Evolutionary conservation across 1,139 yeast species (phyloP).

Genomic region (Yamadazyma epiphylla): DNA sequence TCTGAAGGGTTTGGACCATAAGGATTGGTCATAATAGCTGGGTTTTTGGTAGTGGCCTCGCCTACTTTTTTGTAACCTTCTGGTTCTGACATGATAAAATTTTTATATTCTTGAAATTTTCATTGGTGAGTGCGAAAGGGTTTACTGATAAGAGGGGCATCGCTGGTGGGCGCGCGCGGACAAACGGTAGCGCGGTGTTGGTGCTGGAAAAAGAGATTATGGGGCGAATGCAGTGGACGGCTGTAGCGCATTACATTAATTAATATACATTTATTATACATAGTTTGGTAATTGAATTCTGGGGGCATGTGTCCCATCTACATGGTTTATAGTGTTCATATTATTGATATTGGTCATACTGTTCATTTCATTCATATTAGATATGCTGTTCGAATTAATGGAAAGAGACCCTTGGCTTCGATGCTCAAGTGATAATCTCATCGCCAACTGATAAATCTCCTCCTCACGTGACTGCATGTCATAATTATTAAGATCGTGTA

Average conservation of each 20-base stretch:
- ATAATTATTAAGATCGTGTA: constrained; percentile 8
- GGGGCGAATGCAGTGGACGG: too few relatives aligned
- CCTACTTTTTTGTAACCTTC: constrained; percentile 13
- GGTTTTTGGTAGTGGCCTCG: constrained; percentile 10
- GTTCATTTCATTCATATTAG: too few relatives aligned
- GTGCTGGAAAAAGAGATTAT: too few relatives aligned
- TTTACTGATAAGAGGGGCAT: too few relatives aligned
- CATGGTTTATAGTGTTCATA: not conserved
- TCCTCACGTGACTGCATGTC: constrained; percentile 1
- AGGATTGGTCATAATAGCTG: constrained; percentile 30
- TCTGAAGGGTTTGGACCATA: constrained; percentile 61
- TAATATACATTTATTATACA: not conserved
- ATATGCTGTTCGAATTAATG: too few relatives aligned
- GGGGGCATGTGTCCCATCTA: constrained; percentile 1
- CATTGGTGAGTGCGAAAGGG: too few relatives aligned
- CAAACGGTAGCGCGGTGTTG: too few relatives aligned
- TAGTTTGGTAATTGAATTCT: constrained; percentile 5
- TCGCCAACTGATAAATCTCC: constrained; percentile 1
- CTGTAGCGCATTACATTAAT: too few relatives aligned
- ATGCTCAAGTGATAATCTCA: constrained; percentile 4
- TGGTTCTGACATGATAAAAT: constrained; percentile 11
- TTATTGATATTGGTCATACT: too few relatives aligned
- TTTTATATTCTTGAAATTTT: not conserved
- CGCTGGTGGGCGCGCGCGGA: too few relatives aligned
- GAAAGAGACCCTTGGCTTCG: not conserved